These are phyloP conservation scores for Neurospora tetrasperma DNA, from an alignment of 495 filamentous ascomycete genomes.

Conservation along the genomic window DNA sequence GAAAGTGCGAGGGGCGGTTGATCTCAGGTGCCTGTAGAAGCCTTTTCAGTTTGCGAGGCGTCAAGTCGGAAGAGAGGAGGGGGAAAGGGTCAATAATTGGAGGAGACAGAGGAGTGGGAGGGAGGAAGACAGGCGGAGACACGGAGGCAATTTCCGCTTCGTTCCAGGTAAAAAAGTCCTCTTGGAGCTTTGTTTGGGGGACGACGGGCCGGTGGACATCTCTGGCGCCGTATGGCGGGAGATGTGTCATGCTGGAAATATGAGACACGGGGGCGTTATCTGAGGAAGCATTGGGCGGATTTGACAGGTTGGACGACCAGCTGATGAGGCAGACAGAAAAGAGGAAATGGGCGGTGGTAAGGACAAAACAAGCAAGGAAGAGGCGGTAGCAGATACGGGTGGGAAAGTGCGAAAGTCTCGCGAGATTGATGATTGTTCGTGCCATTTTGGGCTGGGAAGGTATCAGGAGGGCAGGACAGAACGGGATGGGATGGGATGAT, in stretches of 20 bases:
- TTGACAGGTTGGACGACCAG: neutral
- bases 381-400: conserved; percentile 10
- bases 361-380: conserved; percentile 3
- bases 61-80: conserved; percentile 10
- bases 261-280: neutral
- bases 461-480: neutral
- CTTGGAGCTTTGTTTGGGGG: conserved; percentile 1
- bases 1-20: conserved; percentile 27
- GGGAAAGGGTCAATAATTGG: conserved; percentile 20
- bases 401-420: conserved; percentile 6
- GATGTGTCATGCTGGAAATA: neutral
- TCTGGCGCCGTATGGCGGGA: neutral
- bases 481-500: neutral
- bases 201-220: conserved; percentile 1
- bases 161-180: conserved; percentile 12
- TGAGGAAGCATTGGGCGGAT: neutral
- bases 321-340: neutral
- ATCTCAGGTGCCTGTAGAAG: conserved; percentile 20
- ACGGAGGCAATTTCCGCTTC: neutral
- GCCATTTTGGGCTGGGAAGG: neutral
- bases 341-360: neutral
- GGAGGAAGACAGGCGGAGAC: conserved; percentile 11
- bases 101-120: neutral
- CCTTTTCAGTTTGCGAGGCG: neutral
- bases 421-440: neutral